Evolutionary conservation across 2,329 filamentous ascomycete genomes (phyloP).

Genomic region (Penicillium psychrosexuale): DNA sequence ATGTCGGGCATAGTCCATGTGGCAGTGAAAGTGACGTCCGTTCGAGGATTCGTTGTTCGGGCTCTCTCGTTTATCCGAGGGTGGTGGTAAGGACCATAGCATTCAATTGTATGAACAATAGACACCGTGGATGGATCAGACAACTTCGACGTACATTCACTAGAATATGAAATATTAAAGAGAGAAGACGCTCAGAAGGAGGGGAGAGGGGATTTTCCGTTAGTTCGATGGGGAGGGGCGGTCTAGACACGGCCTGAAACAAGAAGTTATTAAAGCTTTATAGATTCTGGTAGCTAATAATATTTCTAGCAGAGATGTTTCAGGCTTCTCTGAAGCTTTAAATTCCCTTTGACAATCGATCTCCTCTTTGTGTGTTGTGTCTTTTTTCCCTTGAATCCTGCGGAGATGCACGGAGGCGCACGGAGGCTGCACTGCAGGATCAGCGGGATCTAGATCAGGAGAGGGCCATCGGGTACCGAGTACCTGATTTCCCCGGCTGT

Average conservation of each 20-base stretch:
- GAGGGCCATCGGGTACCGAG: background rate
- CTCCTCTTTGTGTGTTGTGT: background rate
- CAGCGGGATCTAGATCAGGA: constrained; percentile 24
- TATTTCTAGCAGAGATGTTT: background rate
- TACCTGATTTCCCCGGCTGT: background rate
- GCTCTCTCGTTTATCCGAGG: background rate
- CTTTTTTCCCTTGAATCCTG: background rate
- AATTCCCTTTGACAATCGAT: background rate
- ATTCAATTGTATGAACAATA: background rate
- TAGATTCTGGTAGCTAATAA: background rate
- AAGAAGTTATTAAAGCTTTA: background rate
- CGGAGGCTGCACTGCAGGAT: constrained; percentile 15
- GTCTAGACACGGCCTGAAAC: constrained; percentile 34
- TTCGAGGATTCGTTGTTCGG: constrained; percentile 9
- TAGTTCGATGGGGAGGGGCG: constrained; percentile 26
- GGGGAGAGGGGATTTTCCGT: constrained; percentile 27
- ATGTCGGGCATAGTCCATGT: constrained; percentile 36
- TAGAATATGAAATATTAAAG: constrained; percentile 2
- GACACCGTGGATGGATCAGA: constrained; percentile 1
- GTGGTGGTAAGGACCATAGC: constrained; percentile 10
- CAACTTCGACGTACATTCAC: constrained; percentile 6
- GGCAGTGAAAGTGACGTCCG: constrained; percentile 14
- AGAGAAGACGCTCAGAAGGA: constrained; percentile 8
- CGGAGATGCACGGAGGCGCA: constrained; percentile 6
- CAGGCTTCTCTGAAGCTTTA: background rate